Conservation (phyloP, 1,284 basidiomycete species). For the Melampsora americana region DNA sequence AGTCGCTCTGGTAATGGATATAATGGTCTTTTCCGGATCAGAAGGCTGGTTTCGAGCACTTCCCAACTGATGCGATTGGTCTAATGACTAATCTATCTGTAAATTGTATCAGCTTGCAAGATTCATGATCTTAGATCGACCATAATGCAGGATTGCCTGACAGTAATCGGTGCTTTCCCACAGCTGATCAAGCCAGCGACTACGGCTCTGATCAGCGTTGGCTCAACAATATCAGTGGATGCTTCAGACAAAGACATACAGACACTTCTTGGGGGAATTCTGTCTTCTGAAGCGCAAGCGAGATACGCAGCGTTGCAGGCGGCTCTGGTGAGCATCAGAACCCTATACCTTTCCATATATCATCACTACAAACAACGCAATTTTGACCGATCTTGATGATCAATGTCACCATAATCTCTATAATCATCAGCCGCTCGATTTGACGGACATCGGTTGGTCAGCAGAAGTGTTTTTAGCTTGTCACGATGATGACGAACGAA, state of each 20-base stretch:
- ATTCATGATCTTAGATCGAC: conserved; percentile 45
- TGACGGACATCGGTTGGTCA: conserved; percentile 91
- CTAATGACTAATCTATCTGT: background rate
- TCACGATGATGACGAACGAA: conserved; percentile 90
- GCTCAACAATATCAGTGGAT: conserved; percentile 71
- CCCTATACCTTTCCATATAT: background rate
- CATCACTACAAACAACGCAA: background rate
- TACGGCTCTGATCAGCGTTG: conserved; percentile 75
- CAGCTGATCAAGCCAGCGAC: conserved; percentile 82
- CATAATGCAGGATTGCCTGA: conserved; percentile 69
- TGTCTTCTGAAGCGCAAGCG: conserved; percentile 84
- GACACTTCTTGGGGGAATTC: conserved; percentile 69
- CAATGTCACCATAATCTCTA: background rate
- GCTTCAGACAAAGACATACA: conserved; percentile 65
- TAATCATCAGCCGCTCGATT: conserved; percentile 72
- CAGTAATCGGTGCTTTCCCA: conserved; percentile 73
- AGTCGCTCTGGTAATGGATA: conserved; percentile 74
- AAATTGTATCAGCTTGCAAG: conserved; percentile 46
- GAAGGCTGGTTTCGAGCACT: conserved; percentile 64
- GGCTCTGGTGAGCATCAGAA: conserved; percentile 54
- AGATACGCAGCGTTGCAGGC: conserved; percentile 87
- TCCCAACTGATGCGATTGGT: background rate
- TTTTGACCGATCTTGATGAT: background rate
- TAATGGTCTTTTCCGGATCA: conserved; percentile 78
- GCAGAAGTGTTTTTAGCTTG: conserved; percentile 82